phyloP scores from a whole-genome alignment of 2,329 filamentous ascomycete species.

The Xylaria sp. region DNA sequence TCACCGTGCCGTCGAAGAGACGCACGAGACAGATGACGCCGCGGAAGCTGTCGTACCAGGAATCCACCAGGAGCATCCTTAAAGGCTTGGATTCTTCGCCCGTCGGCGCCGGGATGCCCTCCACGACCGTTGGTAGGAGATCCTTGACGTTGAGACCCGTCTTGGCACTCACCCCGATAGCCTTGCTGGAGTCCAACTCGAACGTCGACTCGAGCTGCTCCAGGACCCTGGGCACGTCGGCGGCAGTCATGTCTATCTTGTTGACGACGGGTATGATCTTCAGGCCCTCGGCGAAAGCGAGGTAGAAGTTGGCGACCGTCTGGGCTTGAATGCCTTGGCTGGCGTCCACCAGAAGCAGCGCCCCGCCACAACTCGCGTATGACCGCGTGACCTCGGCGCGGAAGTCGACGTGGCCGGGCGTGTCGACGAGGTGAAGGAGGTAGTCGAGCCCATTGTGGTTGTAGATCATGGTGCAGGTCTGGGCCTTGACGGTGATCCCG shows the following conservation, averaged over 20 bases:
- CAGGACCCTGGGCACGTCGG: conserved; percentile 83
- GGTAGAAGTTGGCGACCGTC: conserved; percentile 97
- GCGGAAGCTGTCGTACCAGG: conserved; percentile 96
- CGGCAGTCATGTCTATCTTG: conserved; percentile 91
- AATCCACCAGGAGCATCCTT: conserved; percentile 88
- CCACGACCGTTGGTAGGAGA: conserved; percentile 84
- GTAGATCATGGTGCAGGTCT: conserved; percentile 98
- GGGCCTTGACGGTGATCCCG: conserved; percentile 97
- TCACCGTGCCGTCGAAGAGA: conserved; percentile 85
- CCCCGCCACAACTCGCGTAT: conserved; percentile 94
- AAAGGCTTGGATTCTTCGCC: conserved; percentile 75
- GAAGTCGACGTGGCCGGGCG: conserved; percentile 97
- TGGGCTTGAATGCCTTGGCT: conserved; percentile 97
- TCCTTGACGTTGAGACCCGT: conserved; percentile 84
- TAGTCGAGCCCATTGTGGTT: conserved; percentile 85
- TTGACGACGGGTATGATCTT: conserved; percentile 90
- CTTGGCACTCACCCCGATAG: conserved; percentile 80
- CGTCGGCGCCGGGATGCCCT: conserved; percentile 77
- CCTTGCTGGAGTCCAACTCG: conserved; percentile 79
- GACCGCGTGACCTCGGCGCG: conserved; percentile 93
- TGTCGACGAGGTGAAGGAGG: conserved; percentile 92
- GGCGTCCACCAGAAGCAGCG: conserved; percentile 89
- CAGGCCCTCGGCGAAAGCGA: conserved; percentile 90
- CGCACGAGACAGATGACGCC: conserved; percentile 90
- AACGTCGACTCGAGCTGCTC: conserved; percentile 86